These are phyloP conservation scores for Phellopilus nigrolimitatus DNA, from an alignment of 1,284 basidiomycete genomes.

Conservation along the genomic window DNA sequence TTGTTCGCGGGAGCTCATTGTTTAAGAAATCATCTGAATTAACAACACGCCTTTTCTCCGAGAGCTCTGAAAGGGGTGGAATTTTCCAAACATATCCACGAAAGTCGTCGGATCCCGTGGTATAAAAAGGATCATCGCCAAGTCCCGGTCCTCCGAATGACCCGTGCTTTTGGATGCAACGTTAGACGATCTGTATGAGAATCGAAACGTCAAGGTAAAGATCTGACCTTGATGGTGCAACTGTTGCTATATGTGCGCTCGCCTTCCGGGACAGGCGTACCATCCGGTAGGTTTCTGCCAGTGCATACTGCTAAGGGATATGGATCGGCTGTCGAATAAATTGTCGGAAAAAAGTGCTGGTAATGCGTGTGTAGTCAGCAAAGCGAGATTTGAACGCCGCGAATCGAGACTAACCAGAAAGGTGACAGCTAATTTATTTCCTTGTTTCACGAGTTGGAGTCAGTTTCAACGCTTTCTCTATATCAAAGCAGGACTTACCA, in stretches of 20 bases:
- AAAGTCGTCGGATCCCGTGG: slow-evolving; percentile 77
- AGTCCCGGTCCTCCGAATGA: slow-evolving; percentile 60
- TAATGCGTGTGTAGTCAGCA: slow-evolving; percentile 3
- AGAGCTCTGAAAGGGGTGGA: slow-evolving; percentile 44
- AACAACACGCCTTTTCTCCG: slow-evolving; percentile 39
- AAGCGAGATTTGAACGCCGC: background rate
- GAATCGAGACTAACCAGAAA: slow-evolving; percentile 46
- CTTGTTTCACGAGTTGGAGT: slow-evolving; percentile 34
- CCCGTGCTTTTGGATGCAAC: slow-evolving; percentile 48
- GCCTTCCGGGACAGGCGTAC: slow-evolving; percentile 38
- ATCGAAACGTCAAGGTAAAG: background rate
- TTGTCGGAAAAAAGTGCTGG: slow-evolving; percentile 63
- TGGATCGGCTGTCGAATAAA: slow-evolving; percentile 61
- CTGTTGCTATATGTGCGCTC: slow-evolving; percentile 61
- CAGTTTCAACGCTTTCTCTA: background rate
- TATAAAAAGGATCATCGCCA: slow-evolving; percentile 55
- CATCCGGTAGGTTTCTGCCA: slow-evolving; percentile 49
- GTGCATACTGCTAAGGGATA: slow-evolving; percentile 65
- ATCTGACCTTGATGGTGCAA: slow-evolving; percentile 69
- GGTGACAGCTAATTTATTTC: slow-evolving; percentile 55
- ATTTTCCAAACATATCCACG: slow-evolving; percentile 75
- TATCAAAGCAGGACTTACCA: slow-evolving; percentile 36
- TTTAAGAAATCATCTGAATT: slow-evolving; percentile 39
- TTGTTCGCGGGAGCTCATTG: slow-evolving; percentile 27
- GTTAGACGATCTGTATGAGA: slow-evolving; percentile 4